Base-by-base conservation (phyloP, 1,139 yeast genomes). In the Scheffersomyces segobiensis region DNA sequence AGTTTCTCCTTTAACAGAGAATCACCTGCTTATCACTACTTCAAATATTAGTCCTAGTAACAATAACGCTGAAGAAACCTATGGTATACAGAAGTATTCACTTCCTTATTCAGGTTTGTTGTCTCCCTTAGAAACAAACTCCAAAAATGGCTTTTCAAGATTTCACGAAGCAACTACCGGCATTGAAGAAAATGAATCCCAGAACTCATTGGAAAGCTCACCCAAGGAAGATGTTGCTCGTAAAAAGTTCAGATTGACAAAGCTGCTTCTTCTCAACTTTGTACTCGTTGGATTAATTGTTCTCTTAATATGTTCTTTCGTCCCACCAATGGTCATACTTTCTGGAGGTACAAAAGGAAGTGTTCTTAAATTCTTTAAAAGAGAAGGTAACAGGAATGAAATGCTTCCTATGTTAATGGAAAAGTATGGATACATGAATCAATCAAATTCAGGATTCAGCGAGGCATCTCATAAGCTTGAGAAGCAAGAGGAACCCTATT, bases 251-350 rank as follows among this genome's bases (percentile, higher is more conserved):
- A 32, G 12, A 49, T 18, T 22, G 51, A 21, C 26, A 20, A 46
- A 32, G 22, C 42, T 53, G 47, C 26, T 58, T 49, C 26, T 56
- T 10, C 50, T 57, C 5, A 50, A 56, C 20, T 55, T 56, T 46
- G 3, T 55, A 14, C 56, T 71, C 24, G 48, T 62, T 14, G 53
- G 60, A 19, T 12, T 65, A 2, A 54, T 69, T 10, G 6, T 65
- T 7, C 8, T 70, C n/a, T 55, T 67, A 8, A 53, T 70, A 20
- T 62, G 65, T 10, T 67, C 66, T 1, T 70, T 71, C 53, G 57
- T 71, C 32, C 74, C 77, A 3, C 60, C 67, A 1, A 58, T 66
- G 5, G 62, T 68, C 5, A 58, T 67, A 19, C 62, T 72, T 52
- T 59, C 70, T 1, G 58, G 59, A 10, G 76, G 79, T 0, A 71